Evolutionary conservation across 2,329 filamentous ascomycete genomes (phyloP), one percentile per base, ranked within the genome.

Genomic region (Pyrenochaeta sp.): DNA sequence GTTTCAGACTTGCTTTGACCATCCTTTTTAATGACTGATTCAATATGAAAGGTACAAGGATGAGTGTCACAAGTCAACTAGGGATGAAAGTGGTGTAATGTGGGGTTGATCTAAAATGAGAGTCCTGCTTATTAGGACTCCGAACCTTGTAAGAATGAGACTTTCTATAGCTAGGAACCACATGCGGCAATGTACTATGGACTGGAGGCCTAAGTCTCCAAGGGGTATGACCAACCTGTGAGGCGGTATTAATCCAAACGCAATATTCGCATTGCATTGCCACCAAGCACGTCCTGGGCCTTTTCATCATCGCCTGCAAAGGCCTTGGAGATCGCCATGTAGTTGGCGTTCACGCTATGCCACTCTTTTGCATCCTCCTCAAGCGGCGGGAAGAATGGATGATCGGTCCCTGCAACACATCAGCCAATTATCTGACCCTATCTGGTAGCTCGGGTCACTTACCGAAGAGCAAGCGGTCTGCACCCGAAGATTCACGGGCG

Each of bases 311-410:
- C 61, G 1, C 54, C 79, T 36, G 75, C 79, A 32, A 87, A 79
- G 0, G 83, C 80, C 9, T 76, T 77, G 14, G 78, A 72, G n/a
- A 88, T 85, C 5, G 86, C 85, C 5, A 78, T 64, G 56, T 81
- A 82, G 59, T 87, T 87, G 32, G 80, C 80, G 46, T 77, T 84
- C 3, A 91, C 88, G 68, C 89, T 91, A 66, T 87, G 82, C 89
- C 89, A 92, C 64, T 87, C 83, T 32, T 81, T 83, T 52, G 86
- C 85, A 44, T 87, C 85, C 31, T 77, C 80, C 29, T 81, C 82
- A 15, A 92, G 75, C 0, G 90, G 90, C n/a, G 90, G 90, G 75
- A 94, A 94, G 78, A 94, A 93, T 0, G 90, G 90, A 72, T 93
- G 89, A 71, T 93, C 90, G 0, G 90, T 93, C 21, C 90, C 81